A percentile compares a stretch with the other conserved stretches of the same genome.
Conservation (phyloP, 768 basidiomycete species). For the Strobilomyces echinocephalus region DNA sequence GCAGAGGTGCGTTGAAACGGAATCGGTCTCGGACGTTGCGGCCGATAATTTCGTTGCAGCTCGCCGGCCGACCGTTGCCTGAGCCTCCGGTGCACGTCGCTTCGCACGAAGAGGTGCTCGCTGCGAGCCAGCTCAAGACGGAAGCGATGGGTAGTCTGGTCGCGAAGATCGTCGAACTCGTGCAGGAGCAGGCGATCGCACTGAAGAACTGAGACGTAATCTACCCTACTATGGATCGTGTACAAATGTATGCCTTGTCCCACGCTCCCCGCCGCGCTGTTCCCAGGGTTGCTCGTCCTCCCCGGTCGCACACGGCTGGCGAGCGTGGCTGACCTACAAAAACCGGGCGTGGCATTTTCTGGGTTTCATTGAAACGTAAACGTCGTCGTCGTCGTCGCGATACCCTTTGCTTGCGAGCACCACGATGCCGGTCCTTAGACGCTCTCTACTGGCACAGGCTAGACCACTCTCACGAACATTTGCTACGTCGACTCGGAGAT, state of each 20-base stretch:
- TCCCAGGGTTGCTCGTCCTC: conserved; percentile 9
- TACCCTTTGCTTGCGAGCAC: conserved; percentile 11
- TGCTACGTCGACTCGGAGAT: conserved; percentile 24
- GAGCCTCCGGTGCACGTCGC: conserved; percentile 44
- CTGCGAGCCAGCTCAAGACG: conserved; percentile 59
- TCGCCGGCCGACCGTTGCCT: conserved; percentile 52
- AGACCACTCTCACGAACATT: conserved; percentile 25
- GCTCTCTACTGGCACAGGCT: conserved; percentile 21
- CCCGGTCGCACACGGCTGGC: conserved; percentile 22
- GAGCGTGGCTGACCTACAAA: conserved; percentile 19
- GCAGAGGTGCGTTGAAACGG: conserved; percentile 53
- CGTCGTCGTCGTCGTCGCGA: conserved; percentile 2
- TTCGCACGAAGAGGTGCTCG: conserved; percentile 77
- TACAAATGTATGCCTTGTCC: conserved; percentile 1
- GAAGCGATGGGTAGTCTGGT: conserved; percentile 71
- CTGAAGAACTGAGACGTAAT: conserved; percentile 8
- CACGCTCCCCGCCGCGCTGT: conserved; percentile 24
- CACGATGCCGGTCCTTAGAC: conserved; percentile 26
- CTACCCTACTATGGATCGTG: not conserved
- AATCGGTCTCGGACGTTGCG: not conserved
- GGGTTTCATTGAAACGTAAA: conserved; percentile 6
- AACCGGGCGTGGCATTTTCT: conserved; percentile 6
- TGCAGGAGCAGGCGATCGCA: conserved; percentile 18
- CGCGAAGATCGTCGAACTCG: conserved; percentile 51
- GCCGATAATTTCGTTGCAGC: conserved; percentile 35